Percentiles rank a stretch among this genome's conserved stretches.
Conservation (phyloP, 345 rosid species). For the Moricandia arvensis region DNA sequence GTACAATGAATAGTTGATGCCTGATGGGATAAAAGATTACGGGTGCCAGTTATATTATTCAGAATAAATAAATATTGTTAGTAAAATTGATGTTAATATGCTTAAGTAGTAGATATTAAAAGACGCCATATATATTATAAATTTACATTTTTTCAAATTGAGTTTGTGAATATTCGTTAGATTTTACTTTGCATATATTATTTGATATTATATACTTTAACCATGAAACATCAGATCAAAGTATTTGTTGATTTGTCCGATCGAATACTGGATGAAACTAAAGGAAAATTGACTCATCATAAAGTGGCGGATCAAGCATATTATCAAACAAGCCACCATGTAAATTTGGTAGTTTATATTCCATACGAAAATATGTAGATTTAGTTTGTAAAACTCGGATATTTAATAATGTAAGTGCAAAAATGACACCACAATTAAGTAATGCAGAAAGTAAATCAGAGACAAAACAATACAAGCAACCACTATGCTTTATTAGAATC, state of each 20-base stretch:
- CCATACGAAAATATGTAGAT: not conserved
- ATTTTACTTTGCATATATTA: not conserved
- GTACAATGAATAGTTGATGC: not conserved
- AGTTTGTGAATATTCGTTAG: constrained; percentile 10
- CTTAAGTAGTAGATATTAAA: not conserved
- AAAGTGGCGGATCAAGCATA: constrained; percentile 9
- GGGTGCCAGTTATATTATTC: not conserved
- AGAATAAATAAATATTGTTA: not conserved
- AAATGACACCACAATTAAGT: too few relatives aligned
- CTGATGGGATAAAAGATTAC: not conserved
- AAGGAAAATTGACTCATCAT: constrained; percentile 27
- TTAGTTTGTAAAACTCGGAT: not conserved
- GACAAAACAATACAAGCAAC: too few relatives aligned
- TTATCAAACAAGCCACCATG: constrained; percentile 12
- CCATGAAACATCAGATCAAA: constrained; percentile 28
- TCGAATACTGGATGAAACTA: constrained; percentile 2
- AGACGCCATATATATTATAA: not conserved
- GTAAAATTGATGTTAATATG: not conserved
- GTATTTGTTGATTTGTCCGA: constrained; percentile 4
- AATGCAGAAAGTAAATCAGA: too few relatives aligned
- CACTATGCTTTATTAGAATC: too few relatives aligned
- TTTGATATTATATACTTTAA: constrained; percentile 3
- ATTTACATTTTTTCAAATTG: not conserved
- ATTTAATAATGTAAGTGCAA: too few relatives aligned
- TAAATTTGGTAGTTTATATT: not conserved